phyloP scores from a whole-genome alignment of 192 early-diverging fungal genomes.

The Entophlyctis luteolus region DNA sequence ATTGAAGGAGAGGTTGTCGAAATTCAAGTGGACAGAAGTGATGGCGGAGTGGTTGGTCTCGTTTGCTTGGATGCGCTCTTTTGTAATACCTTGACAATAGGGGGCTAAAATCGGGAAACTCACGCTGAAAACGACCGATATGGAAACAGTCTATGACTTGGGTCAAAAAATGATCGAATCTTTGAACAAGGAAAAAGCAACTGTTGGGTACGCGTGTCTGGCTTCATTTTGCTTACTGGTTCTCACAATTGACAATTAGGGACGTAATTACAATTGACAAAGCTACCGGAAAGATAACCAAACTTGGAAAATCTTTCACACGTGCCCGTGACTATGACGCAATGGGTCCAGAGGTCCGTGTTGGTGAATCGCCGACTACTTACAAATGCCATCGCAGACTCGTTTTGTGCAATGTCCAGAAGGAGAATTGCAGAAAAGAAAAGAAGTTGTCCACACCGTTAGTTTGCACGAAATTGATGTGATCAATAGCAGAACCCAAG shows the following conservation, averaged over 20 bases:
- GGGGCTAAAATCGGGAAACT: constrained; percentile 94
- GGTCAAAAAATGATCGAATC: constrained; percentile 99
- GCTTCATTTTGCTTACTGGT: neutral
- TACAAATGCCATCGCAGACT: constrained; percentile 43
- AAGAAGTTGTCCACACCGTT: constrained; percentile 96
- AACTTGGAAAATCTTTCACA: constrained; percentile 92
- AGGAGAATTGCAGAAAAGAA: constrained; percentile 94
- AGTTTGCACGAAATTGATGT: constrained; percentile 99
- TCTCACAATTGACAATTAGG: constrained; percentile 31
- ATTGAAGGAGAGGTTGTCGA: constrained; percentile 99
- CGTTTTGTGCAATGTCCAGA: constrained; percentile 99
- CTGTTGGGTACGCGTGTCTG: constrained; percentile 68
- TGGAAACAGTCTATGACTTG: constrained; percentile 99
- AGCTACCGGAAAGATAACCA: constrained; percentile 91
- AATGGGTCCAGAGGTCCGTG: constrained; percentile 83
- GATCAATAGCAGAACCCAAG: constrained; percentile 95
- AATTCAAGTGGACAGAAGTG: constrained; percentile 91
- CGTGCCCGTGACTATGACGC: constrained; percentile 97
- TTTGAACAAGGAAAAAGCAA: constrained; percentile 95
- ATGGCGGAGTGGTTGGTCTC: constrained; percentile 71
- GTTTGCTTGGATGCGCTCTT: neutral
- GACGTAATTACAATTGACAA: constrained; percentile 99
- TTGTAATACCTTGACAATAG: constrained; percentile 36
- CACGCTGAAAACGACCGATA: constrained; percentile 98
- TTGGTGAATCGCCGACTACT: neutral